Evolutionary conservation across 2,329 filamentous ascomycete genomes (phyloP).

Genomic region (Claviceps pazoutovae): DNA sequence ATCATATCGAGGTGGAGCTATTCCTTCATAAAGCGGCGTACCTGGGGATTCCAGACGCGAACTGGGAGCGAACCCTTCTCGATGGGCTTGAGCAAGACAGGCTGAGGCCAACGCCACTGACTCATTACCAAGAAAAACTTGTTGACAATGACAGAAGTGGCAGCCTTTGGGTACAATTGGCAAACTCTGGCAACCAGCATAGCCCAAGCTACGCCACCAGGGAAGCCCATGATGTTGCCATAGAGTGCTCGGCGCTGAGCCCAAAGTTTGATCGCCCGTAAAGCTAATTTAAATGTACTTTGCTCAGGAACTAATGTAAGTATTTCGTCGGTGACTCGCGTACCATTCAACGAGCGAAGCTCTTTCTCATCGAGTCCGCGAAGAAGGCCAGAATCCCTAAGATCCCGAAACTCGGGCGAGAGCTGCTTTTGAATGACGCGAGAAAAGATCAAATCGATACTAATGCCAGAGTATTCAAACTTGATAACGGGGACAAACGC

Average conservation of each 20-base stretch:
- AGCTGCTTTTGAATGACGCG: constrained; percentile 59
- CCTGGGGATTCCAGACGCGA: constrained; percentile 88
- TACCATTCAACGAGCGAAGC: constrained; percentile 82
- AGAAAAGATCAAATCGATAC: constrained; percentile 87
- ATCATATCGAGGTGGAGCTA: background rate
- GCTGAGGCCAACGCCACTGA: constrained; percentile 86
- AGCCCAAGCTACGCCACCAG: constrained; percentile 93
- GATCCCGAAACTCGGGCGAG: constrained; percentile 48
- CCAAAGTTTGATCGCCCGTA: constrained; percentile 93
- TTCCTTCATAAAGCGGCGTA: constrained; percentile 20
- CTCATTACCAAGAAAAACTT: constrained; percentile 92
- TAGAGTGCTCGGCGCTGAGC: constrained; percentile 86
- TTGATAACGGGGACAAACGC: constrained; percentile 97
- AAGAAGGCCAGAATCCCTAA: constrained; percentile 74
- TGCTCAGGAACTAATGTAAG: constrained; percentile 76
- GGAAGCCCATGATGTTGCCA: constrained; percentile 91
- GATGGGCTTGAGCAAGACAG: constrained; percentile 79
- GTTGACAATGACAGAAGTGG: constrained; percentile 72
- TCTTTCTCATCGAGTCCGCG: constrained; percentile 78
- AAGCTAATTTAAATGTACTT: constrained; percentile 75
- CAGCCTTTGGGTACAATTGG: constrained; percentile 88
- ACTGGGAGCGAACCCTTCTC: constrained; percentile 71
- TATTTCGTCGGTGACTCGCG: constrained; percentile 87
- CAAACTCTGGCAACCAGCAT: constrained; percentile 95
- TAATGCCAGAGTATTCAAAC: constrained; percentile 79